phyloP scores from a whole-genome alignment of 164 flowering plant species.

The Aristolochia californica region DNA sequence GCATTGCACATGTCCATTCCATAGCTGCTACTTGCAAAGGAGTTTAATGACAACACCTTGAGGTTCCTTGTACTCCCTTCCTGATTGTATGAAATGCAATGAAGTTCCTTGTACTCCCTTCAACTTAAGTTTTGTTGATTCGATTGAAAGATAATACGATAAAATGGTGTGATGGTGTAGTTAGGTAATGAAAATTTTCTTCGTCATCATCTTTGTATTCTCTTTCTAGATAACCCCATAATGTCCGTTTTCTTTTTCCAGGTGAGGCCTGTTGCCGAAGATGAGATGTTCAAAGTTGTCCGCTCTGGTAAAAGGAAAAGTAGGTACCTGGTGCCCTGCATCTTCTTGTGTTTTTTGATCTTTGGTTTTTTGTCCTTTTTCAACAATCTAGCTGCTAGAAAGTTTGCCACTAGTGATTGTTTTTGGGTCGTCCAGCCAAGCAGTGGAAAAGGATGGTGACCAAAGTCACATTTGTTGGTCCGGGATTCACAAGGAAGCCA shows the following conservation, averaged over 20 bases:
- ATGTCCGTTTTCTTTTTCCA: conserved; percentile 16
- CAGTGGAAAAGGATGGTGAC: conserved; percentile 99
- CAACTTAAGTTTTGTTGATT: background rate
- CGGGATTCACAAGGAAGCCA: conserved; percentile 88
- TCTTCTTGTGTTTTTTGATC: background rate
- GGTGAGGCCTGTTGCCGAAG: conserved; percentile 99
- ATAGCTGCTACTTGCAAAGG: too few relatives aligned
- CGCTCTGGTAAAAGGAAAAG: conserved; percentile 88
- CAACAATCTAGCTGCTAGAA: background rate
- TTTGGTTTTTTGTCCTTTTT: background rate
- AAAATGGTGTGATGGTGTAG: background rate
- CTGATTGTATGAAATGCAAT: background rate
- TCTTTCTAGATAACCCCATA: background rate
- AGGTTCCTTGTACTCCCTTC: too few relatives aligned
- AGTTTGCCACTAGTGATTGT: background rate
- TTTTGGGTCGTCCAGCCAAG: conserved; percentile 13
- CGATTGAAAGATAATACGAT: background rate
- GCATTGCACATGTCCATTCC: background rate
- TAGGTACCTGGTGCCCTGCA: conserved; percentile 19
- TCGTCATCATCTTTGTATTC: background rate
- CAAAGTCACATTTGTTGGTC: conserved; percentile 90
- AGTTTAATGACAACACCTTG: too few relatives aligned
- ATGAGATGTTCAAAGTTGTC: conserved; percentile 91
- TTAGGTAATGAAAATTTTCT: background rate
- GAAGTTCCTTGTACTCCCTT: background rate